Evolutionary conservation across 2,329 filamentous ascomycete species (phyloP), one percentile per base, ranked within the genome.

Genomic region (Penicillium expansum): DNA sequence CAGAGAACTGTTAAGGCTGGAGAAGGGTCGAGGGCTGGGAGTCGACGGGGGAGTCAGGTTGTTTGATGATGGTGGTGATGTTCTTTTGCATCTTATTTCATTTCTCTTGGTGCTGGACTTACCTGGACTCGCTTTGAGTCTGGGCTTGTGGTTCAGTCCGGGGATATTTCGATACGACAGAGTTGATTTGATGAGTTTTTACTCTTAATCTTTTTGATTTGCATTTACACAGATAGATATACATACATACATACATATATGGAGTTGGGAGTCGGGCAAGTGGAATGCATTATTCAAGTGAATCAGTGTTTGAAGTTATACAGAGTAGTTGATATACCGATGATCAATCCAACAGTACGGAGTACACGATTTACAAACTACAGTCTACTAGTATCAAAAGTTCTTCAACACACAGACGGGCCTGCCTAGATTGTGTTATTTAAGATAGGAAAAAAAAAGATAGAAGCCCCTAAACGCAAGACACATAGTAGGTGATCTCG

Each of bases 1-100:
- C 69, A 73, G 56, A 62, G 67, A 11, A 74, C 71, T 38, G 58
- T 67, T 20, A 74, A 72, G 59, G 69, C 69, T n/a, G 63, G 61
- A 29, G 63, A 62, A 24, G 66, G 69, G 1, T 73, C 70, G 30
- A 67, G 60, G 59, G 57, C 61, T 37, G 64, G 65, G 22, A 72
- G 69, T 65, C 67, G 69, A 24, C 51, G 67, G 20, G 63, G 65
- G 6, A 69, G 69, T 49, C 64, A 71, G 57, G 65, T 66, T 61
- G 68, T 58, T 13, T 70, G 50, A 62, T 35, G 27, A 29, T 37
- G 38, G 22, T 41, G 38, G 22, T 41, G 18, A 18, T 47, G n/a
- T 30, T 30, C 29, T 30, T 30, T 4, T 52, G 32, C 22, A 52
- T 45, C 29, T 5, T 45, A n/a, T 33, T n/a, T 39, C 43, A 42